phyloP scores from a whole-genome alignment of 2,329 filamentous ascomycete species.

The Fusarium penzigii region DNA sequence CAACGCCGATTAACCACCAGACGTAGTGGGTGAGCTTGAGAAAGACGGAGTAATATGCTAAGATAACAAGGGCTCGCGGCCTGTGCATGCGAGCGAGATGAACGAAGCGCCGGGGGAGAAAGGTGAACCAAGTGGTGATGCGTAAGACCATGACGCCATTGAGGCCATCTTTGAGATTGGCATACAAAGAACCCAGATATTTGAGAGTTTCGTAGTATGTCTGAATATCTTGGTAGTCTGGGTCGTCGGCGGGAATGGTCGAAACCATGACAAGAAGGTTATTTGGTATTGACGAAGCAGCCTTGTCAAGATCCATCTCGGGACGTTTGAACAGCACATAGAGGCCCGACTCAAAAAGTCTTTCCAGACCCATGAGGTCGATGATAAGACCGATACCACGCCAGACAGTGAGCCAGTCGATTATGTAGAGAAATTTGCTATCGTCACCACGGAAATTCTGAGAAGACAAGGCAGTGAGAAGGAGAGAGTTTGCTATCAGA shows the following conservation, averaged over 20 bases:
- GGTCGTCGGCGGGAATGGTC: conserved; percentile 44
- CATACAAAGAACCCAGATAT: conserved; percentile 54
- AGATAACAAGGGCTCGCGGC: conserved; percentile 51
- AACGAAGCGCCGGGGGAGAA: conserved; percentile 46
- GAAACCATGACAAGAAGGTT: conserved; percentile 52
- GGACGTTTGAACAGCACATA: conserved; percentile 51
- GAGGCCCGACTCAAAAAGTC: conserved; percentile 43
- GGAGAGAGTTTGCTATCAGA: conserved; percentile 52
- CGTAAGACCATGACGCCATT: conserved; percentile 48
- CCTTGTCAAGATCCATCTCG: conserved; percentile 45
- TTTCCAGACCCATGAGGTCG: conserved; percentile 31
- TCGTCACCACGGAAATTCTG: conserved; percentile 52
- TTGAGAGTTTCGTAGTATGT: conserved; percentile 49
- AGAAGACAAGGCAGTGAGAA: conserved; percentile 53
- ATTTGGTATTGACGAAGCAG: conserved; percentile 45
- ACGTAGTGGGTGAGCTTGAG: conserved; percentile 42
- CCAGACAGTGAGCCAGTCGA: conserved; percentile 60
- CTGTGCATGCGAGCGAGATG: conserved; percentile 42
- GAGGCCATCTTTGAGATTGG: conserved; percentile 47
- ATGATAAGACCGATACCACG: conserved; percentile 53
- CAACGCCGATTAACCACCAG: conserved; percentile 55
- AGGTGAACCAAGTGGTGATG: conserved; percentile 56
- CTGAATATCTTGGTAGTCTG: conserved; percentile 40
- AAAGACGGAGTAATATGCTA: conserved; percentile 55
- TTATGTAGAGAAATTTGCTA: conserved; percentile 47